phyloP scores from a whole-genome alignment of 148 eudicot species.

The Diospyros lotus region DNA sequence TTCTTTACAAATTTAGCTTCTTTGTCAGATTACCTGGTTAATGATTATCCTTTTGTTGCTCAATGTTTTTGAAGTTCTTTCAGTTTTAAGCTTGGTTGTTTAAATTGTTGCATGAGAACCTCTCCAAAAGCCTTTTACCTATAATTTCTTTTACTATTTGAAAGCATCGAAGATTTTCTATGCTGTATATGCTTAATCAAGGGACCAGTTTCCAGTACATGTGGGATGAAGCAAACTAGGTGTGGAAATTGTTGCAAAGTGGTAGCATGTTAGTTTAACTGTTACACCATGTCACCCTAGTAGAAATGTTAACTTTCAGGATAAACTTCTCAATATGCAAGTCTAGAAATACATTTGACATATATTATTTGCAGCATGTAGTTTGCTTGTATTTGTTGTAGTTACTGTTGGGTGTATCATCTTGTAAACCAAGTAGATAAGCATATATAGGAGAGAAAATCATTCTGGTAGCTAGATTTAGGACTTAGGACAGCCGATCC shows the following conservation, averaged over 20 bases:
- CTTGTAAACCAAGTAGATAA: no score
- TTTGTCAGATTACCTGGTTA: not conserved
- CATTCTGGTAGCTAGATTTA: no score
- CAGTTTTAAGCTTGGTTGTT: not conserved
- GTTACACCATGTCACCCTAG: not conserved
- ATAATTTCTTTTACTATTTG: not conserved
- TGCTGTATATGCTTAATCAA: not conserved
- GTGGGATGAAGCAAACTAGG: not conserved
- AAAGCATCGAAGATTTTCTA: not conserved
- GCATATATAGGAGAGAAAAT: no score
- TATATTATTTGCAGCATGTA: no score
- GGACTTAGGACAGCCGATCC: no score
- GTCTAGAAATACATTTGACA: no score
- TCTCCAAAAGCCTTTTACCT: not conserved
- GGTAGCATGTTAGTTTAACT: not conserved
- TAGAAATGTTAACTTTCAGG: not conserved
- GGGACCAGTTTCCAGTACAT: not conserved
- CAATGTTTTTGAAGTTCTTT: not conserved
- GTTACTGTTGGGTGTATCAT: no score
- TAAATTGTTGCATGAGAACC: not conserved
- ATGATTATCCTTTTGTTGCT: not conserved
- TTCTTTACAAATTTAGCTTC: not conserved
- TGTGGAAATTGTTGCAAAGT: not conserved
- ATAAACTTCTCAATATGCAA: no score
- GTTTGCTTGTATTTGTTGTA: no score